Evolutionary conservation across 2,329 filamentous ascomycete species (phyloP), one percentile per base, ranked within the genome.

Genomic region (Orbilia blumenaviensis): DNA sequence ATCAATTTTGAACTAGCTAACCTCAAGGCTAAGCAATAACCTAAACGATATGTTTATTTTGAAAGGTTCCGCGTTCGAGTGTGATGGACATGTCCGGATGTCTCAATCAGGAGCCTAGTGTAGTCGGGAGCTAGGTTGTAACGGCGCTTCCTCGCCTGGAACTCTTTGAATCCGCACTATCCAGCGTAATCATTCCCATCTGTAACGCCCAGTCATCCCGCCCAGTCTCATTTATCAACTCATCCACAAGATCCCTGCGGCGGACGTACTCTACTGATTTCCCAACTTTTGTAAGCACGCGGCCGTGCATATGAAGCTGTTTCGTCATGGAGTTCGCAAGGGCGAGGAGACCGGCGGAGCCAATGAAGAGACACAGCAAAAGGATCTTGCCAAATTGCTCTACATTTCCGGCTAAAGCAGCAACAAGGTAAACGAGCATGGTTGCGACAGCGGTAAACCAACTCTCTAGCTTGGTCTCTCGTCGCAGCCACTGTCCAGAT

Each of bases 361-460:
- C 66, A 9, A 89, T 81, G 56, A 89, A 80, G 60, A 89, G 81
- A 0, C 82, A 81, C 77, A 88, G 83, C 41, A 89, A 82, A 2
- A 86, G 81, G 8, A 88, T 81, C 36, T 86, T 84, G 2, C 87
- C 87, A 0, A 83, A 83, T 79, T 87, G 85, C 0, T 84, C 85
- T 69, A 88, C 85, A 80, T 89, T 89, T 9, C 85, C 86, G 68
- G 86, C 85, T 18, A 89, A 81, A 1, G 86, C 85, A 4, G 87
- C 87, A 46, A 86, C 86, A 2, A 88, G 79, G 79, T 88, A 90
- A 2, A 89, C 87, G 67, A 88, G 82, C 52, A 90, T 78, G 78
- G 88, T 89, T 8, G 87, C 85, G 0, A 82, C 80, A 0, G 87
- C 86, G 75, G 86, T 85, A 62, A 87, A 81, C 78, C 86, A 87